phyloP scores from a whole-genome alignment of 2,329 filamentous ascomycete species.

The Pseudocercospora vitis region DNA sequence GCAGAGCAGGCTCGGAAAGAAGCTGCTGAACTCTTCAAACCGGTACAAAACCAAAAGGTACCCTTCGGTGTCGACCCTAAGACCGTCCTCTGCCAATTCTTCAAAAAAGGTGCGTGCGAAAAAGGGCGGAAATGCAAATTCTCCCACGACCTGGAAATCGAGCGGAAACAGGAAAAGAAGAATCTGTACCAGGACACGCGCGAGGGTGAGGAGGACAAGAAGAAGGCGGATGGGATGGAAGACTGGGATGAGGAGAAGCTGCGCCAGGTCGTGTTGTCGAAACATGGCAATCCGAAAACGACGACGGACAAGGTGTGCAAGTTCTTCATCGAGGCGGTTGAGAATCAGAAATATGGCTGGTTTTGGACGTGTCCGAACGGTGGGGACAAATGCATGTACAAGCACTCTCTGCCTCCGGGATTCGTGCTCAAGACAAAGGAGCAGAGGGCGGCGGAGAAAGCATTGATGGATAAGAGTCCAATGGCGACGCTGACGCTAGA shows the following conservation, averaged over 20 bases:
- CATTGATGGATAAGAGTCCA: slow-evolving; percentile 91
- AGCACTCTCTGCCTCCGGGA: slow-evolving; percentile 88
- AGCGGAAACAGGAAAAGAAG: slow-evolving; percentile 89
- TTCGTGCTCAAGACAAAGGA: slow-evolving; percentile 98
- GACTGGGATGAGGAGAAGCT: slow-evolving; percentile 98
- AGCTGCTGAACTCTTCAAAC: slow-evolving; percentile 78
- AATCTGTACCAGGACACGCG: slow-evolving; percentile 85
- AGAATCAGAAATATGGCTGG: slow-evolving; percentile 99
- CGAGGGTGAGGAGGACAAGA: slow-evolving; percentile 65
- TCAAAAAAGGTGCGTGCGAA: slow-evolving; percentile 94
- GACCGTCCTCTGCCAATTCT: slow-evolving; percentile 94
- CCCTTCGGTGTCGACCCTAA: slow-evolving; percentile 98
- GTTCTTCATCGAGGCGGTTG: slow-evolving; percentile 93
- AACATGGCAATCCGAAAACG: slow-evolving; percentile 95
- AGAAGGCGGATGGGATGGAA: slow-evolving; percentile 88
- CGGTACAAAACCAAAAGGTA: slow-evolving; percentile 94
- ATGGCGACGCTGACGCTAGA: slow-evolving; percentile 92
- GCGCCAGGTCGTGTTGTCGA: slow-evolving; percentile 83
- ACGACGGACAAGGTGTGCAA: slow-evolving; percentile 99
- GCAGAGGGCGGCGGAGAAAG: slow-evolving; percentile 92
- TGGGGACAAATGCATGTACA: slow-evolving; percentile 97
- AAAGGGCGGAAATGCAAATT: slow-evolving; percentile 99
- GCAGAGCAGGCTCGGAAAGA: slow-evolving; percentile 82
- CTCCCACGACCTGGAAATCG: slow-evolving; percentile 83
- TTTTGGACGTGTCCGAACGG: slow-evolving; percentile 98